These are phyloP conservation scores for Arthrobotrys entomopaga DNA, from an alignment of 2,329 filamentous ascomycete genomes.

Conservation along the genomic window DNA sequence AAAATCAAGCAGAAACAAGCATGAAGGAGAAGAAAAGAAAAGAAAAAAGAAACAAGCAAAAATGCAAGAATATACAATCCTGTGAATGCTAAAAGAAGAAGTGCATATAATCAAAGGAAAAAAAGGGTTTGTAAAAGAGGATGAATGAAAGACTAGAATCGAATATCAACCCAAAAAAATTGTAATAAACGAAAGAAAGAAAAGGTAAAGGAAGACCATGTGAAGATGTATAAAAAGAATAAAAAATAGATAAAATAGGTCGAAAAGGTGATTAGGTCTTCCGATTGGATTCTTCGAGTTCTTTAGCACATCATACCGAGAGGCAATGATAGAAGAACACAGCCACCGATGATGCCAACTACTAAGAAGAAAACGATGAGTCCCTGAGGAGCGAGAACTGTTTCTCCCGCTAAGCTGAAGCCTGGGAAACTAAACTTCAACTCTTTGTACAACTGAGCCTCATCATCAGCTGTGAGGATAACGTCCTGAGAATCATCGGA, in stretches of 20 bases:
- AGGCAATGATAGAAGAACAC: constrained; percentile 17
- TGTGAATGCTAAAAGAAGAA: constrained; percentile 4
- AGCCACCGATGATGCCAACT: constrained; percentile 10
- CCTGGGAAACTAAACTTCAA: constrained; percentile 1
- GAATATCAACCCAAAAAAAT: neutral
- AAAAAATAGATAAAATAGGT: neutral
- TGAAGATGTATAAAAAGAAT: neutral
- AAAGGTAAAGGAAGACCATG: neutral
- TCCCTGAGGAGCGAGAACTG: constrained; percentile 5
- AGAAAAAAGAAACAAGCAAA: constrained; percentile 5
- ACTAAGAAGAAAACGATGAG: constrained; percentile 23
- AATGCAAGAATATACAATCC: neutral
- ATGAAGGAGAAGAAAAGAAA: neutral
- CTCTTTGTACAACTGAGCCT: constrained; percentile 1
- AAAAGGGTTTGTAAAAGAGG: neutral
- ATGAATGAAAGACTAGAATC: constrained; percentile 6
- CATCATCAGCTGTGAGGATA: constrained; percentile 21
- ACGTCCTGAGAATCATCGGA: constrained; percentile 14
- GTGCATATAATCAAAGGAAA: neutral
- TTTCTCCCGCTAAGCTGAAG: constrained; percentile 2
- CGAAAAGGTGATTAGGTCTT: neutral
- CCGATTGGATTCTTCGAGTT: neutral
- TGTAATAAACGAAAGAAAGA: neutral
- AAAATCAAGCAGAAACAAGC: neutral
- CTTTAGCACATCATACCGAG: constrained; percentile 24